These are phyloP conservation scores for Claviceps sp. DNA, from an alignment of 2,329 filamentous ascomycete species.

Conservation along the genomic window DNA sequence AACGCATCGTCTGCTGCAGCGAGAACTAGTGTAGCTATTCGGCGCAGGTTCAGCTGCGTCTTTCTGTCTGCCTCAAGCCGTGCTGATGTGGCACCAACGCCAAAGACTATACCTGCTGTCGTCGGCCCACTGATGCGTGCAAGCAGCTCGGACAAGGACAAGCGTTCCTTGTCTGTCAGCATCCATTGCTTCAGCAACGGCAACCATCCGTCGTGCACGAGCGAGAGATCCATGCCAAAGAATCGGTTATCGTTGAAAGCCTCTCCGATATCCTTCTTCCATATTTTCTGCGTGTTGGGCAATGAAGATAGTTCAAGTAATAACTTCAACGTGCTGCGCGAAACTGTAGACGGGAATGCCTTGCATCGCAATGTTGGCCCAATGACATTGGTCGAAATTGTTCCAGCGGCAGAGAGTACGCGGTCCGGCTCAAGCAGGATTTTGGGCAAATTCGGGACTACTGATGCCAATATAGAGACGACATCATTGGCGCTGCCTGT, in stretches of 20 bases:
- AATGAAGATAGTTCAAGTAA: constrained; percentile 66
- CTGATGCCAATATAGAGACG: constrained; percentile 62
- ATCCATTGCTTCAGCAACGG: constrained; percentile 74
- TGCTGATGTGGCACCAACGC: constrained; percentile 90
- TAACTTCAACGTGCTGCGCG: constrained; percentile 55
- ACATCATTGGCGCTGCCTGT: constrained; percentile 52
- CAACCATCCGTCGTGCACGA: constrained; percentile 68
- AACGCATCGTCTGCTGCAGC: constrained; percentile 69
- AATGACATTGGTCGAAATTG: constrained; percentile 73
- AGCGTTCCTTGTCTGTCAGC: constrained; percentile 72
- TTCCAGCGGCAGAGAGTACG: constrained; percentile 61
- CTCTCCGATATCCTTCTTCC: constrained; percentile 86
- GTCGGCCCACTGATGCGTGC: constrained; percentile 70
- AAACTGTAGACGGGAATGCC: constrained; percentile 74
- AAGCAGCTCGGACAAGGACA: constrained; percentile 69
- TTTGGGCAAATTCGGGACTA: constrained; percentile 68
- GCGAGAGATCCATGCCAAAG: constrained; percentile 53
- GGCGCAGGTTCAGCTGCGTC: constrained; percentile 77
- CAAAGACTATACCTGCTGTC: constrained; percentile 92
- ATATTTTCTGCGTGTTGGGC: constrained; percentile 69
- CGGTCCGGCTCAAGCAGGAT: constrained; percentile 80
- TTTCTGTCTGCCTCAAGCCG: constrained; percentile 89
- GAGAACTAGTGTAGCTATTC: constrained; percentile 67
- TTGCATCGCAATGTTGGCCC: constrained; percentile 73
- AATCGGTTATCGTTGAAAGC: constrained; percentile 85